A percentile compares a stretch with the other conserved stretches of the same genome.
Evolutionary conservation across 306 rosid genomes (phyloP).

Genomic region (Cucurbita argyrosperma): DNA sequence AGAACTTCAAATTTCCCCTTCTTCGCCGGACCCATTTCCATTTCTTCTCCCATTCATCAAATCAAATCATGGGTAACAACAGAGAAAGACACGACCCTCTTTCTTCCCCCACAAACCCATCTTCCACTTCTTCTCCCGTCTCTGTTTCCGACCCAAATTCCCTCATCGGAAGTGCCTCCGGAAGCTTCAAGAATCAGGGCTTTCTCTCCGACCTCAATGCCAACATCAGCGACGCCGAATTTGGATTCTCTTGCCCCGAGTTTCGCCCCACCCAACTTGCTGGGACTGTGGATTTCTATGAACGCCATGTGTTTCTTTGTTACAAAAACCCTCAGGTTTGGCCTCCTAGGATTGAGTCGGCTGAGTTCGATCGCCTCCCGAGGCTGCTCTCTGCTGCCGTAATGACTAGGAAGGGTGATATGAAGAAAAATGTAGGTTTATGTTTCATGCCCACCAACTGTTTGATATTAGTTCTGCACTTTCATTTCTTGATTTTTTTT

Average conservation of each 20-base stretch:
- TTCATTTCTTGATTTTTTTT: background rate
- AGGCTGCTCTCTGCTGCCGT: slow-evolving; percentile 82
- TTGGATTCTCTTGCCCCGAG: slow-evolving; percentile 57
- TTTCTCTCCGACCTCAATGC: slow-evolving; percentile 17
- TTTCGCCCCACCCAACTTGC: slow-evolving; percentile 44
- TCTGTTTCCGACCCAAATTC: slow-evolving; percentile 57
- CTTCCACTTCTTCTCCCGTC: slow-evolving; percentile 71
- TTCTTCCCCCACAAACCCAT: slow-evolving; percentile 39
- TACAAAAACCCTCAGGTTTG: slow-evolving; percentile 74
- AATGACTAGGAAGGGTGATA: slow-evolving; percentile 45
- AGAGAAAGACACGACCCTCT: slow-evolving; percentile 60
- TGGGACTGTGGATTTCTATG: slow-evolving; percentile 67
- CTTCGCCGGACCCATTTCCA: background rate
- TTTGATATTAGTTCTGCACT: background rate
- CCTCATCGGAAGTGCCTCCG: slow-evolving; percentile 45
- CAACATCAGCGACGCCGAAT: slow-evolving; percentile 33
- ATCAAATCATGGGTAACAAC: slow-evolving; percentile 22
- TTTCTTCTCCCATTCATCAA: background rate
- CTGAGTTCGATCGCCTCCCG: slow-evolving; percentile 91
- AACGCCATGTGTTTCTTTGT: slow-evolving; percentile 73
- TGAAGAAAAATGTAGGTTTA: slow-evolving; percentile 50
- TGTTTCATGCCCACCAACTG: background rate
- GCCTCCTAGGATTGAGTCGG: slow-evolving; percentile 91
- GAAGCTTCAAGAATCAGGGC: slow-evolving; percentile 82
- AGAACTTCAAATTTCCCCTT: background rate